A percentile compares a stretch with the other conserved stretches of the same genome.
Conservation (phyloP, 345 rosid species). For the Gossypium arboreum region DNA sequence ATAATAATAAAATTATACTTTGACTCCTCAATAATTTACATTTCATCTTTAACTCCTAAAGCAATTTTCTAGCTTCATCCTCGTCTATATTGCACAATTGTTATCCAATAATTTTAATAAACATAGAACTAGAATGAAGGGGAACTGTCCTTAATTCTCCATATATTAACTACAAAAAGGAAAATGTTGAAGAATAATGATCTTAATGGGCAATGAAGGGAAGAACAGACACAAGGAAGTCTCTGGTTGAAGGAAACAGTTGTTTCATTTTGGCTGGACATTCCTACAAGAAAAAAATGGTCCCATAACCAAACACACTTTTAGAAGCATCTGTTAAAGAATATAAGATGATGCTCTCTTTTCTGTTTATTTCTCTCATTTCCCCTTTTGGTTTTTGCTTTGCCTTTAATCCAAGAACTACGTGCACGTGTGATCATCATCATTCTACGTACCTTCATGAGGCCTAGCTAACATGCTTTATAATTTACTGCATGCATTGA, state of each 20-base stretch:
- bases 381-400: background rate
- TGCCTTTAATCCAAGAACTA: slow-evolving; percentile 18
- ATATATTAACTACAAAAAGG: background rate
- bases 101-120: background rate
- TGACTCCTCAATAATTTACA: background rate
- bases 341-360: slow-evolving; percentile 3
- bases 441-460: slow-evolving; percentile 31
- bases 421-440: slow-evolving; percentile 64
- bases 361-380: background rate
- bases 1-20: too few relatives aligned
- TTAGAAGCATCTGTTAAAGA: slow-evolving; percentile 25
- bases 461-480: slow-evolving; percentile 21
- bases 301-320: slow-evolving; percentile 25
- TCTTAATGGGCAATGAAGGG: slow-evolving; percentile 21
- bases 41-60: background rate
- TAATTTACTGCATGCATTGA: background rate
- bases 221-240: slow-evolving; percentile 16
- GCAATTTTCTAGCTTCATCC: too few relatives aligned
- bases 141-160: background rate
- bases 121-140: background rate
- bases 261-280: slow-evolving; percentile 41
- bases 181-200: background rate
- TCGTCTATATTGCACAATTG: background rate
- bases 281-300: slow-evolving; percentile 26
- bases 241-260: slow-evolving; percentile 23